These are phyloP conservation scores for Aleurites moluccanus DNA, from an alignment of 441 rosid species.

Conservation along the genomic window DNA sequence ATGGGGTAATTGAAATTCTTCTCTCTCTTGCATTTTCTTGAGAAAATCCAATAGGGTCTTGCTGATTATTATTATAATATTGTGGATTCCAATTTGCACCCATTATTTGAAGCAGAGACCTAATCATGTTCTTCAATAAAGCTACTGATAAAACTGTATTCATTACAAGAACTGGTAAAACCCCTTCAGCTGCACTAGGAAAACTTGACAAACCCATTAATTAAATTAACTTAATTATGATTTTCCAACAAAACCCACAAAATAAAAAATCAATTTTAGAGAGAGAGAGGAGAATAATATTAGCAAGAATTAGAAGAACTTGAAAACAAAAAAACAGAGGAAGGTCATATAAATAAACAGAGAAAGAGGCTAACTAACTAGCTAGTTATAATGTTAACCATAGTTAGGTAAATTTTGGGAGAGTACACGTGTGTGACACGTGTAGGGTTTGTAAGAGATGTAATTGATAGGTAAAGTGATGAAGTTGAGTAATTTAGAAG, in stretches of 20 bases:
- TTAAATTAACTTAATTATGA: background rate
- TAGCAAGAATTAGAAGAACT: too few relatives aligned
- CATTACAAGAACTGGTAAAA: slow-evolving; percentile 66
- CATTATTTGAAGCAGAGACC: slow-evolving; percentile 50
- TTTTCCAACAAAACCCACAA: background rate
- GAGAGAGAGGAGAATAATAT: background rate
- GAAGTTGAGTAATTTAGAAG: background rate
- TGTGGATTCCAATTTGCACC: slow-evolving; percentile 25
- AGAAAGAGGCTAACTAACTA: background rate
- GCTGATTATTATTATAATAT: slow-evolving; percentile 21
- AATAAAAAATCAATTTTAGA: background rate
- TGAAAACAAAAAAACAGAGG: too few relatives aligned
- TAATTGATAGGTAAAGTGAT: background rate
- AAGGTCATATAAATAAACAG: background rate
- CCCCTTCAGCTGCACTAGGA: slow-evolving; percentile 61
- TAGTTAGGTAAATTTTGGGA: background rate
- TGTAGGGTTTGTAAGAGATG: slow-evolving; percentile 24
- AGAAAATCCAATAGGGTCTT: slow-evolving; percentile 29
- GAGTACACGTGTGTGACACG: slow-evolving; percentile 41
- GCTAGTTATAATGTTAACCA: background rate
- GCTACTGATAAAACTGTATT: slow-evolving; percentile 67
- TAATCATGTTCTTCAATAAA: slow-evolving; percentile 56
- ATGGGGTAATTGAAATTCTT: slow-evolving; percentile 54
- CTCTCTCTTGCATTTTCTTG: slow-evolving; percentile 33
- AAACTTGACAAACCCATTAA: slow-evolving; percentile 74